Base-by-base conservation (phyloP, 1,284 basidiomycete species). In the Leccinum subrobustum region DNA sequence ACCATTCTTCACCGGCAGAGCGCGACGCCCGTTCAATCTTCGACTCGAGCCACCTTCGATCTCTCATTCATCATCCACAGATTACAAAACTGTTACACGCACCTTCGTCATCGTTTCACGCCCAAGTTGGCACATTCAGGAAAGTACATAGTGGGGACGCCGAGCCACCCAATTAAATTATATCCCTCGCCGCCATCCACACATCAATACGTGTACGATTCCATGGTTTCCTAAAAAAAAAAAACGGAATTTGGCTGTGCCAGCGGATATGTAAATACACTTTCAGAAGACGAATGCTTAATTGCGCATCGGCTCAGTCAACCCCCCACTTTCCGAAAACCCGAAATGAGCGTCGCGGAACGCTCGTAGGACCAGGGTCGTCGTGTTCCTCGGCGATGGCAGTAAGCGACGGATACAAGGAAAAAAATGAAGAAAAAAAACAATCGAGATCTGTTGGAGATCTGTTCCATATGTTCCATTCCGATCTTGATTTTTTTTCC, bases 301-400 rank as follows among this genome's bases (percentile, higher is more conserved):
- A 64, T 64, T 50, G 14, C 31, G 37, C 54, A 16, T 35, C 31
- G 52, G 27, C 39, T 12, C 52, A 44, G 20, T 51, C 53, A 37
- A 29, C 56, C 48, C 50, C 20, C 31, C 39, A 31, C 47, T 48
- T 37, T 6, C 66, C 67, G 56, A 56, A 57, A 52, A 6, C 20
- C 63, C 58, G 60, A 68, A 63, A 58, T 57, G 51, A 71, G 53
- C 20, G 58, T 71, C 67, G 70, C 70, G 69, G 68, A 67, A 71
- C 16, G 56, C 54, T 68, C 69, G 65, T 61, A 47, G 12, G 27
- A 18, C n/a, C 4, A 20, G 47, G 47, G 29, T 25, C 8, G 39
- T 50, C 23, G 18, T 59, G 47, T 52, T 50, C 31, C n/a, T 20
- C 68, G 70, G 68, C 58, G 42, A 59, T 62, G 53, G 7, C n/a